Evolutionary conservation across 306 rosid species (phyloP), one percentile per base, ranked within the genome.

Genomic region (Corylus americana): DNA sequence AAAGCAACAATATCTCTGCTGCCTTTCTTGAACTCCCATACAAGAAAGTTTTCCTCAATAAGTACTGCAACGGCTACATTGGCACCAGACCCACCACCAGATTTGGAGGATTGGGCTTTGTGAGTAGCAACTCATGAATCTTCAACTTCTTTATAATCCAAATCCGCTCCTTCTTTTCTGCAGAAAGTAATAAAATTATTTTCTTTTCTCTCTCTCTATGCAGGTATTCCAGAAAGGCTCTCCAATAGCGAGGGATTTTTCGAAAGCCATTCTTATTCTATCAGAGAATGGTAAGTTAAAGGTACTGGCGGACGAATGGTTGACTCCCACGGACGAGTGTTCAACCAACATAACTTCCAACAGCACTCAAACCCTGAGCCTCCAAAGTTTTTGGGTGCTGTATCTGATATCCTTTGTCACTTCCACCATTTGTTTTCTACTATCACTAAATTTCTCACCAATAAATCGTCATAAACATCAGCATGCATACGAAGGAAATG

Each of bases 191-290:
- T 22, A 22, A 22, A 22, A 22, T 31, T 20, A 11, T 57, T 8
- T 7, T 57, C 14, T 4, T 20, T 9, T 13, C 22, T 22, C 22
- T 22, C 22, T 57, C n/a, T 48, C 17, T 2, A 11, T 61, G 70
- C 86, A 86, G 89, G 81, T 63, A 9, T 86, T 86, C 64, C 83
- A 77, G 50, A 80, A 77, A 70, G 89, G 89, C 20, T 83, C 89
- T 8, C 89, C 87, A 29, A 47, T 86, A 20, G 81, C 87, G 8
- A 86, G 61, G 62, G 89, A 86, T 63, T 58, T 86, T 17, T 79
- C 87, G 20, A 29, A 11, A 49, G 85, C 77, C 39, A 63, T 86
- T 58, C 67, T 86, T 13, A n/a, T 39, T 9, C 81, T 86, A 10
- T 54, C 70, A 14, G 79, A 83, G 68, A 6, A 83, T 13, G 89